These are phyloP conservation scores for Hyaloscypha variabilis DNA, from an alignment of 495 filamentous ascomycete genomes.

Conservation along the genomic window DNA sequence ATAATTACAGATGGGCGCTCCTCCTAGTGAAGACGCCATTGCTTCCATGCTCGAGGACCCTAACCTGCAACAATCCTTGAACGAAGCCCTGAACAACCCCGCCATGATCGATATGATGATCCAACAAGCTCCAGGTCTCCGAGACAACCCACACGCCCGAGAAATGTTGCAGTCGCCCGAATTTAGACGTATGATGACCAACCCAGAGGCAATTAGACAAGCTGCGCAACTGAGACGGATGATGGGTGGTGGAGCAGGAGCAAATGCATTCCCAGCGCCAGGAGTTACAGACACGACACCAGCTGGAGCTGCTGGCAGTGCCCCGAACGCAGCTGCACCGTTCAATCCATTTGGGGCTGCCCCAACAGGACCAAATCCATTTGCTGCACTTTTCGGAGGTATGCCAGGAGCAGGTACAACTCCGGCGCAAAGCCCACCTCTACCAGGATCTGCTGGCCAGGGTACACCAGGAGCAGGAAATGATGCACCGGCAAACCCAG, in stretches of 20 bases:
- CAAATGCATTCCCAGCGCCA: conserved; percentile 78
- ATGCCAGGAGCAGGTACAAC: conserved; percentile 4
- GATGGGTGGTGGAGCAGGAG: conserved; percentile 59
- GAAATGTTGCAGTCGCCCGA: conserved; percentile 83
- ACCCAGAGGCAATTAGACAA: conserved; percentile 78
- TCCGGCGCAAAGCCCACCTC: conserved; percentile 5
- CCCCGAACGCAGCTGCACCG: conserved; percentile 38
- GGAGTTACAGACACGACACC: conserved; percentile 46
- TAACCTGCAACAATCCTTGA: conserved; percentile 77
- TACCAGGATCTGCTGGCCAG: conserved; percentile 20
- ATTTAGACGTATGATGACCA: conserved; percentile 94
- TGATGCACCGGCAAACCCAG: conserved; percentile 23
- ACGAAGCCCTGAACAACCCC: conserved; percentile 93
- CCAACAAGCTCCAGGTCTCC: conserved; percentile 82
- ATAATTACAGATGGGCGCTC: conserved; percentile 79
- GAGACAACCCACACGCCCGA: conserved; percentile 75
- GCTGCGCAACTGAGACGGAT: conserved; percentile 77
- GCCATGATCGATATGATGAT: conserved; percentile 91
- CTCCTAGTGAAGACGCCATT: conserved; percentile 78
- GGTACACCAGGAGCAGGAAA: conserved; percentile 36
- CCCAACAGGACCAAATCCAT: conserved; percentile 66
- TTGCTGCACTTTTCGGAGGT: conserved; percentile 42
- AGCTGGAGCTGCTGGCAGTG: conserved; percentile 30
- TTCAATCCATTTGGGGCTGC: conserved; percentile 42
- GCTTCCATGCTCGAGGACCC: conserved; percentile 86